Conservation (phyloP, 371 early-diverging fungal genomes). For the Apophysomyces ossiformis region DNA sequence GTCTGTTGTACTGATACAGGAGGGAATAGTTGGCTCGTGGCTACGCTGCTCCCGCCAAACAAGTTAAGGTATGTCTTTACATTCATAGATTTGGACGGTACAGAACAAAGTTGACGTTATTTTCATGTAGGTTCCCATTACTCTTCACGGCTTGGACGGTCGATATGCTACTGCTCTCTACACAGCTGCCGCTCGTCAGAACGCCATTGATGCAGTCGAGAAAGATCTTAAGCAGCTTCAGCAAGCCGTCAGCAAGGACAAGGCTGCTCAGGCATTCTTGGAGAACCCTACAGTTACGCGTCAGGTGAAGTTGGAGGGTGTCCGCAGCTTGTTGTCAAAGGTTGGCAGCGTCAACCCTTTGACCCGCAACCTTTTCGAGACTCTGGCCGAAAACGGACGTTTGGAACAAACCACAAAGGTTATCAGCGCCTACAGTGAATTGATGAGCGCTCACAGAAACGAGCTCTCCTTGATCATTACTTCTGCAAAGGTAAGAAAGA, state of each 20-base stretch:
- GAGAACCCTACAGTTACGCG: slow-evolving; percentile 89
- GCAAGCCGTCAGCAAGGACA: slow-evolving; percentile 73
- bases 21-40: slow-evolving; percentile 56
- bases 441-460: slow-evolving; percentile 94
- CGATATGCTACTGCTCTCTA: slow-evolving; percentile 97
- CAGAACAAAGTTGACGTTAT: neutral
- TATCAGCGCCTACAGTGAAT: slow-evolving; percentile 75
- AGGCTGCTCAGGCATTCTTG: slow-evolving; percentile 72
- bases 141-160: slow-evolving; percentile 93
- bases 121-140: slow-evolving; percentile 72
- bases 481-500: slow-evolving; percentile 75
- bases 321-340: slow-evolving; percentile 63
- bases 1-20: neutral
- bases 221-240: slow-evolving; percentile 79
- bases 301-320: slow-evolving; percentile 76
- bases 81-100: neutral
- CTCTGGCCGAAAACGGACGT: slow-evolving; percentile 94
- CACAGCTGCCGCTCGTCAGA: slow-evolving; percentile 90
- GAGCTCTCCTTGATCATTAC: slow-evolving; percentile 91
- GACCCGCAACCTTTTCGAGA: slow-evolving; percentile 90
- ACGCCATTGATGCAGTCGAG: slow-evolving; percentile 85
- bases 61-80: slow-evolving; percentile 51
- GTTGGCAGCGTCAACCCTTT: slow-evolving; percentile 75
- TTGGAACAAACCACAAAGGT: slow-evolving; percentile 85
- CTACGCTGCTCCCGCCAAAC: slow-evolving; percentile 56